phyloP scores from a whole-genome alignment of 768 basidiomycete species.

The Lenzites betulinus region DNA sequence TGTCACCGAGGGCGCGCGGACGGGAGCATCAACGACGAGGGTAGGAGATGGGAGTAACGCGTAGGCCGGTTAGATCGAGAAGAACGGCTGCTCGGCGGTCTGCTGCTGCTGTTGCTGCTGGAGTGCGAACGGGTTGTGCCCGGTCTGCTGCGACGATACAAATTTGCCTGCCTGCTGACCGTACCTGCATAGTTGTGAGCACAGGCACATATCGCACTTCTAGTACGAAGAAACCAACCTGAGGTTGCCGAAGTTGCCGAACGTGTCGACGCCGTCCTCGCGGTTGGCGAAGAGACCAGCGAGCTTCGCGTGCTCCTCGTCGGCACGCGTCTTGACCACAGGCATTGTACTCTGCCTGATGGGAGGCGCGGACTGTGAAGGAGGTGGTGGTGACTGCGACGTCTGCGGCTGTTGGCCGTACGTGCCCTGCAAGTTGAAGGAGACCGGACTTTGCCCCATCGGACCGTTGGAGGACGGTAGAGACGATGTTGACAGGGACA shows the following conservation, averaged over 20 bases:
- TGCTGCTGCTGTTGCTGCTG: conserved; percentile 51
- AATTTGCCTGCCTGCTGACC: conserved; percentile 34
- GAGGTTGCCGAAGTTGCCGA: conserved; percentile 83
- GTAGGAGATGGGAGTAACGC: neutral
- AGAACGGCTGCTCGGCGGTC: conserved; percentile 37
- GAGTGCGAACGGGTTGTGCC: conserved; percentile 69
- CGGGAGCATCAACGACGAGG: neutral
- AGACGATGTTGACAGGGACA: conserved; percentile 36
- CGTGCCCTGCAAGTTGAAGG: conserved; percentile 72
- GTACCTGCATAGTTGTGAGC: conserved; percentile 44
- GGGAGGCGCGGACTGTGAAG: conserved; percentile 41
- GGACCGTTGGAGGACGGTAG: conserved; percentile 34
- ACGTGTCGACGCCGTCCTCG: conserved; percentile 94
- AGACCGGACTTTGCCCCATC: conserved; percentile 40
- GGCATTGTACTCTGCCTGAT: conserved; percentile 16
- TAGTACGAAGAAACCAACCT: conserved; percentile 47
- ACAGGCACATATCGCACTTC: neutral
- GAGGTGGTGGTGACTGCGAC: conserved; percentile 43
- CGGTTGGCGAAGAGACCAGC: conserved; percentile 83
- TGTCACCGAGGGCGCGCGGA: conserved; percentile 5
- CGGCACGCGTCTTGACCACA: conserved; percentile 43
- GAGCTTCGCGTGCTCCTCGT: conserved; percentile 74
- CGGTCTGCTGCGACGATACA: conserved; percentile 30
- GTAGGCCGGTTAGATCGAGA: conserved; percentile 28
- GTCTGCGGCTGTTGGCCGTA: conserved; percentile 50